Percentiles rank a stretch among this genome's conserved stretches.
Evolutionary conservation across 441 rosid species (phyloP).

Genomic region (Erodium trifolium): DNA sequence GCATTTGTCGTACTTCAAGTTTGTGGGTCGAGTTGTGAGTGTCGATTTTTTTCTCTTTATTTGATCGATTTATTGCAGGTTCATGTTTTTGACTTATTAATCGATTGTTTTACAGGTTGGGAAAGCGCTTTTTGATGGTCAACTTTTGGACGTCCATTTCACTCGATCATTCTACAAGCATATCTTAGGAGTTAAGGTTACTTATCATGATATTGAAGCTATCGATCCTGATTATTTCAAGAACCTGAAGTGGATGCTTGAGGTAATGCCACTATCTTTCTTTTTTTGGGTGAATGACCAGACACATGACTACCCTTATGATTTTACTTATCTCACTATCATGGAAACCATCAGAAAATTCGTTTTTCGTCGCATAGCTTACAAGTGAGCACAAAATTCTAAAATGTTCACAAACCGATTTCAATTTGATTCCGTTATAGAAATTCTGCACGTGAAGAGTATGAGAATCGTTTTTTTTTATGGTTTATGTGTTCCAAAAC

Average conservation of each 20-base stretch:
- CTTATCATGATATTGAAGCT: constrained; percentile 98
- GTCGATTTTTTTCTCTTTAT: not conserved
- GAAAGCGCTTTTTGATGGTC: constrained; percentile 93
- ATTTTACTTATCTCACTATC: too few species aligned
- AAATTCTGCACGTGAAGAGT: too few species aligned
- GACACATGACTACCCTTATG: too few species aligned
- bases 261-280: constrained; percentile 36
- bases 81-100: constrained; percentile 18
- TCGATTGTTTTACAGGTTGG: constrained; percentile 59
- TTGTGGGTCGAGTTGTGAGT: constrained; percentile 91
- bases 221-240: constrained; percentile 99
- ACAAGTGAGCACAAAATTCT: too few species aligned
- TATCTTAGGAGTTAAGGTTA: constrained; percentile 92
- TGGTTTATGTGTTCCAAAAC: too few species aligned
- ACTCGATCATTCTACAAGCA: constrained; percentile 97
- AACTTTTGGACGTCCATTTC: constrained; percentile 96
- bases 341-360: too few species aligned
- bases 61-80: constrained; percentile 12
- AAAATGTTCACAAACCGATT: too few species aligned
- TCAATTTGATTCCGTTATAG: too few species aligned
- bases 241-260: constrained; percentile 96
- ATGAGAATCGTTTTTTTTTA: too few species aligned
- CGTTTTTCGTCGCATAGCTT: too few species aligned
- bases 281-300: not conserved
- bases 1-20: constrained; percentile 95